A percentile compares a stretch with the other conserved stretches of the same genome.
These are phyloP conservation scores for Neurospora pannonica DNA, from an alignment of 495 filamentous ascomycete genomes.

Conservation along the genomic window DNA sequence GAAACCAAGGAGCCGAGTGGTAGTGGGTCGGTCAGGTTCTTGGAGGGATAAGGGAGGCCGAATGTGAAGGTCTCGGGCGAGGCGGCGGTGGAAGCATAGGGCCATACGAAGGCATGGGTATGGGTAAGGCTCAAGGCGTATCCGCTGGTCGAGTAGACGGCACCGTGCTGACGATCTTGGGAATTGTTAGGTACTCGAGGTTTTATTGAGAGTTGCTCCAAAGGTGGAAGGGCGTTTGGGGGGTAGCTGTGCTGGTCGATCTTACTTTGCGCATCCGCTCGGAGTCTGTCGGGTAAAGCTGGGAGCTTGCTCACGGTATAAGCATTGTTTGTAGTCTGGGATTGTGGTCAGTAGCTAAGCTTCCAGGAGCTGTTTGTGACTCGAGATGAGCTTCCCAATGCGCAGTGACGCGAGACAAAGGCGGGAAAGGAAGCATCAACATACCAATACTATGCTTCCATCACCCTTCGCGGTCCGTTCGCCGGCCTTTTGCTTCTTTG, in stretches of 20 bases:
- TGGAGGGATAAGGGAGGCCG: slow-evolving; percentile 63
- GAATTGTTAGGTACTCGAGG: slow-evolving; percentile 13
- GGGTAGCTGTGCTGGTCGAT: not conserved
- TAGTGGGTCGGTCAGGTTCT: slow-evolving; percentile 50
- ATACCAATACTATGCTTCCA: slow-evolving; percentile 54
- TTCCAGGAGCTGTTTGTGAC: not conserved
- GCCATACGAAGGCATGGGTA: slow-evolving; percentile 78
- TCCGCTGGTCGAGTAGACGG: slow-evolving; percentile 52
- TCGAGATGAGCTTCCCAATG: not conserved
- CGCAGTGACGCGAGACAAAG: not conserved
- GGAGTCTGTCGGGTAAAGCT: slow-evolving; percentile 65
- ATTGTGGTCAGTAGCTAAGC: slow-evolving; percentile 13
- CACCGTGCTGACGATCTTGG: slow-evolving; percentile 49
- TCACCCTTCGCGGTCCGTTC: slow-evolving; percentile 50
- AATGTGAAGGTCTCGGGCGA: slow-evolving; percentile 66
- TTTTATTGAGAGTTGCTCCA: not conserved
- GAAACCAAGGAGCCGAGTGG: slow-evolving; percentile 75
- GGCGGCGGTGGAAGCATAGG: slow-evolving; percentile 57
- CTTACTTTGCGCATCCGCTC: slow-evolving; percentile 50
- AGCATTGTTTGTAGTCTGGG: slow-evolving; percentile 73
- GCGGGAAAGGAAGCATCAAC: slow-evolving; percentile 14
- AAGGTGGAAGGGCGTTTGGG: not conserved
- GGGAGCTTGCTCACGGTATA: slow-evolving; percentile 82
- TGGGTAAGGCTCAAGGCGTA: slow-evolving; percentile 74
- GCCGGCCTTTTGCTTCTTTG: slow-evolving; percentile 45